Evolutionary conservation across 179 eudicot genomes (phyloP), one percentile per base, ranked within the genome.

Genomic region (Gypsophila paniculata): DNA sequence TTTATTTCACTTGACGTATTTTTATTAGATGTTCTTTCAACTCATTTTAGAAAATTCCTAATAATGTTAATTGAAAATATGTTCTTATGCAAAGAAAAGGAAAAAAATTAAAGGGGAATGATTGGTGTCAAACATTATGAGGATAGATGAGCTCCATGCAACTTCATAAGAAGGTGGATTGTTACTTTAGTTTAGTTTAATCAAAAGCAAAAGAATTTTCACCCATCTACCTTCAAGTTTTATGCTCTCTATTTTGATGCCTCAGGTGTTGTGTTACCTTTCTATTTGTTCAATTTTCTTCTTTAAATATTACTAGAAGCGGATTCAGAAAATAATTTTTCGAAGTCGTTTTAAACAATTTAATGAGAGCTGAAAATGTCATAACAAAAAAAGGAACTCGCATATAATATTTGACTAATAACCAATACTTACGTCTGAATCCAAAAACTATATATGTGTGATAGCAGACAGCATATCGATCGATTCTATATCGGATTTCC

Each of bases 141-240:
- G 76, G 82, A 79, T 78, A 71, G 81, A 78, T 79, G 76, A 79
- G 76, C 74, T 79, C 75, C 69, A 75, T 79, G 74, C 79, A 75
- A 76, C 79, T 79, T 75, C 76, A 21, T 22, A 29, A 29, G 34
- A 29, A 29, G 58, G 72, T 72, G 76, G 82, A 78, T 70, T 42
- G 42, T 70, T 77, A 69, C 80, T 80, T 80, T 80, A 65, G 63
- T 10, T 70, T 80, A 80, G 39, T 65, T 80, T 77, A 77, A 80
- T 77, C 29, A 70, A 76, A 80, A 80, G 83, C 74, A 59, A 73
- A 65, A 76, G 76, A 73, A 65, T 73, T 77, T 80, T 77, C 68
- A 73, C 75, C 81, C 76, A 75, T 79, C 57, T 68, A 76, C 70
- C 79, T 79, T 79, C 71, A 54, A 68, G 63, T 68, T 75, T 22